These are phyloP conservation scores for Aspergillus sp. DNA, from an alignment of 2,329 filamentous ascomycete species.

Conservation along the genomic window DNA sequence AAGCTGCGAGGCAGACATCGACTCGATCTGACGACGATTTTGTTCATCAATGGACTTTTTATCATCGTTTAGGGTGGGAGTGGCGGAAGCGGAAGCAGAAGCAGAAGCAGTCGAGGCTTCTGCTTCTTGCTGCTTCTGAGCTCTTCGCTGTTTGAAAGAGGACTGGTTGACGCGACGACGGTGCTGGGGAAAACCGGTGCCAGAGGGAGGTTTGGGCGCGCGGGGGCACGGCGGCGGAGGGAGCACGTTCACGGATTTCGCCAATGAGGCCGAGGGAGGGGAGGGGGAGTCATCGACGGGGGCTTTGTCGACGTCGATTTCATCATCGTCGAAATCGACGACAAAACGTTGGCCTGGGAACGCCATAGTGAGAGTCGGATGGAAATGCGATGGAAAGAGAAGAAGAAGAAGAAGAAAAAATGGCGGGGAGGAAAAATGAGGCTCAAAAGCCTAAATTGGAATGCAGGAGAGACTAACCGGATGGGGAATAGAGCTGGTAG, in stretches of 20 bases:
- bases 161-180: conserved; percentile 71
- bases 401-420: conserved; percentile 8
- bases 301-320: conserved; percentile 30
- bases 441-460: conserved; percentile 35
- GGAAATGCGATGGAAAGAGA: conserved; percentile 1
- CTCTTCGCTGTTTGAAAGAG: conserved; percentile 70
- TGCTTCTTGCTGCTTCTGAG: conserved; percentile 18
- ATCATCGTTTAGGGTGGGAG: conserved; percentile 45
- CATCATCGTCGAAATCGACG: conserved; percentile 54
- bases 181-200: conserved; percentile 83
- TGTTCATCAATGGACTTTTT: conserved; percentile 73
- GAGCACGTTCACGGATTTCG: conserved; percentile 74
- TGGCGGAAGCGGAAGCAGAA: conserved; percentile 2
- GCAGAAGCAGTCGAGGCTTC: conserved; percentile 6
- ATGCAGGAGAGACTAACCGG: conserved; percentile 17
- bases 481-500: conserved; percentile 15
- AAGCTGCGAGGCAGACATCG: conserved; percentile 80
- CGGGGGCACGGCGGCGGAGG: conserved; percentile 39
- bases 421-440: conserved; percentile 27
- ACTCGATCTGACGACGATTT: conserved; percentile 67
- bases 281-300: conserved; percentile 12
- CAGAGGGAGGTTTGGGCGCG: conserved; percentile 56
- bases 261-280: conserved; percentile 49
- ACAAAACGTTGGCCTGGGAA: conserved; percentile 58
- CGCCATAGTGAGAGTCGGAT: conserved; percentile 33